Evolutionary conservation across 2,329 filamentous ascomycete species (phyloP).

Genomic region (Neodidymelliopsis sp.): DNA sequence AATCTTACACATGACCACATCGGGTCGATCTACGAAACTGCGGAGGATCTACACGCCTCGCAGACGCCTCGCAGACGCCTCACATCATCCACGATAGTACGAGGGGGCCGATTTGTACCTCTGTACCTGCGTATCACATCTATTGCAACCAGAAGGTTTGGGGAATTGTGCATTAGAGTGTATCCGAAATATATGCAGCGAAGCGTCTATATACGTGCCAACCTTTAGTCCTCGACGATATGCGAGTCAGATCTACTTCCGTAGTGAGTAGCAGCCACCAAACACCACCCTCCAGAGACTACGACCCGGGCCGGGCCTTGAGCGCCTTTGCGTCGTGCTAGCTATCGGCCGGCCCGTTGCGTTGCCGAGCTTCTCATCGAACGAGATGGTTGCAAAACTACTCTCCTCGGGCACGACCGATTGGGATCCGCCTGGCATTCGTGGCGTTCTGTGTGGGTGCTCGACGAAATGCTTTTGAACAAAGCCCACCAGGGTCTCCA

Average conservation of each 20-base stretch:
- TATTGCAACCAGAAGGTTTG: background rate
- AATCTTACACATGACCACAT: background rate
- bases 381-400: constrained; percentile 1
- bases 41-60: constrained; percentile 17
- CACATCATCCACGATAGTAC: background rate
- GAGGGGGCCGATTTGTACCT: background rate
- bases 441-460: constrained; percentile 1
- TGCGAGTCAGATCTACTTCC: background rate
- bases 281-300: constrained; percentile 6
- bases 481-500: constrained; percentile 46
- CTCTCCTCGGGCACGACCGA: constrained; percentile 1
- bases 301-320: constrained; percentile 9
- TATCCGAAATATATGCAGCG: constrained; percentile 6
- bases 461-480: constrained; percentile 12
- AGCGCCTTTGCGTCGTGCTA: background rate
- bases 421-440: background rate
- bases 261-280: constrained; percentile 6
- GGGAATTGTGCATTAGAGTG: background rate
- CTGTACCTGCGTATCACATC: background rate
- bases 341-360: background rate
- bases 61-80: constrained; percentile 17
- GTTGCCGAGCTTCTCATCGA: constrained; percentile 1
- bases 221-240: background rate
- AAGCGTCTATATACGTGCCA: background rate
- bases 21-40: background rate